Conservation (phyloP, 2,329 filamentous ascomycete species). For the Aaosphaeria arxii region DNA sequence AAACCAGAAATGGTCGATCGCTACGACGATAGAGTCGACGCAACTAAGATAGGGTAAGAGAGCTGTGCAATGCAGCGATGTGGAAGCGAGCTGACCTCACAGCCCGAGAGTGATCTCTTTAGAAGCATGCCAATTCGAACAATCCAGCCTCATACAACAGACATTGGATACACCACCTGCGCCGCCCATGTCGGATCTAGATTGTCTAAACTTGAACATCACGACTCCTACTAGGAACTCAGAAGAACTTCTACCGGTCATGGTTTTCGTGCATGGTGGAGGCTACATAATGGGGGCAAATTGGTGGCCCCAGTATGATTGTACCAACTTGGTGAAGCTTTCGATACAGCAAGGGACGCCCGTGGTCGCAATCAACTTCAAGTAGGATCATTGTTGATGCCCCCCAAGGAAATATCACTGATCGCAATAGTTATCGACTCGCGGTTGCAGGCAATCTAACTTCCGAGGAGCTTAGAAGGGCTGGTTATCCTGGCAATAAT, state of each 20-base stretch:
- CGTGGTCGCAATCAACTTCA: constrained; percentile 39
- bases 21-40: constrained; percentile 19
- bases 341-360: constrained; percentile 40
- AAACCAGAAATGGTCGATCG: constrained; percentile 20
- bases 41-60: constrained; percentile 26
- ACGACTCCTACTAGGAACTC: constrained; percentile 30
- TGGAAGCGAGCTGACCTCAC: background rate
- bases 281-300: constrained; percentile 48
- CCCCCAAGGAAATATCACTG: background rate
- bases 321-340: constrained; percentile 42
- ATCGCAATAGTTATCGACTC: constrained; percentile 19
- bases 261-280: constrained; percentile 54
- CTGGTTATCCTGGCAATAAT: constrained; percentile 31
- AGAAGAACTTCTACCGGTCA: constrained; percentile 43
- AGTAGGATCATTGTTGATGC: constrained; percentile 40
- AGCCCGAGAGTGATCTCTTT: constrained; percentile 16
- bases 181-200: constrained; percentile 40
- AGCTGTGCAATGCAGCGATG: background rate
- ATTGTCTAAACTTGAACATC: constrained; percentile 52
- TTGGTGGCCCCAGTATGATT: constrained; percentile 52
- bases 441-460: constrained; percentile 35
- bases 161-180: constrained; percentile 8
- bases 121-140: constrained; percentile 15
- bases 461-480: constrained; percentile 44
- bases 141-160: constrained; percentile 19